Percentiles rank a stretch among this genome's conserved stretches.
These are phyloP conservation scores for Lactifluus rugatus DNA, from an alignment of 768 basidiomycete genomes.

Conservation along the genomic window DNA sequence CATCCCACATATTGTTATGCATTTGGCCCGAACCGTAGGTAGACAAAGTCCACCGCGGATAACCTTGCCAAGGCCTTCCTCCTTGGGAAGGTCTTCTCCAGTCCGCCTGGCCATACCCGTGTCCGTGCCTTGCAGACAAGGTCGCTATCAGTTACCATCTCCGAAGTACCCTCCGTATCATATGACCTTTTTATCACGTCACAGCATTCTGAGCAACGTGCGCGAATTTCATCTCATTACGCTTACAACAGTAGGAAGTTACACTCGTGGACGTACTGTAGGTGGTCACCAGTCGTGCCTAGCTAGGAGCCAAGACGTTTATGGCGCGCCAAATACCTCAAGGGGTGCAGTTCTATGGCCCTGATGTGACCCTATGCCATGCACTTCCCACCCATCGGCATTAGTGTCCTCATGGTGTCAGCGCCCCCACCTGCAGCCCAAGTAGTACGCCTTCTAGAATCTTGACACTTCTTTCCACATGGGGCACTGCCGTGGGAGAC, in stretches of 20 bases:
- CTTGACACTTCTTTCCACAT: constrained; percentile 11
- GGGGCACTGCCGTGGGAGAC: constrained; percentile 14
- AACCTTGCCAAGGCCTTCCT: background rate
- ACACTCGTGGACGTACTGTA: background rate
- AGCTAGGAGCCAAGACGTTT: background rate
- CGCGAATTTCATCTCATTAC: constrained; percentile 1
- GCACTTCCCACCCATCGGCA: constrained; percentile 12
- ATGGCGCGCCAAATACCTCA: constrained; percentile 4
- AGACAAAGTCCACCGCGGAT: background rate
- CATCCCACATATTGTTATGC: constrained; percentile 6
- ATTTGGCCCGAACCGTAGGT: background rate
- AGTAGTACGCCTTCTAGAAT: constrained; percentile 11
- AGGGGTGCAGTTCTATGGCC: background rate
- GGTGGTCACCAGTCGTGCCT: constrained; percentile 2
- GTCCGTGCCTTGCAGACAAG: constrained; percentile 1
- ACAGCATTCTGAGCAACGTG: constrained; percentile 5
- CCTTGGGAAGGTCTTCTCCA: background rate
- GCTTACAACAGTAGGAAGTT: background rate
- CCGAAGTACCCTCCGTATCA: constrained; percentile 11
- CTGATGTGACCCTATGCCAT: constrained; percentile 2
- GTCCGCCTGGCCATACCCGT: background rate
- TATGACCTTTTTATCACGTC: constrained; percentile 14
- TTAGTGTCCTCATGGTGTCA: constrained; percentile 17
- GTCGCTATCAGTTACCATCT: constrained; percentile 15
- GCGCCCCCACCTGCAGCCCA: constrained; percentile 12